Conservation (phyloP, 805 yeast genomes). For the Candida rishiriensis region DNA sequence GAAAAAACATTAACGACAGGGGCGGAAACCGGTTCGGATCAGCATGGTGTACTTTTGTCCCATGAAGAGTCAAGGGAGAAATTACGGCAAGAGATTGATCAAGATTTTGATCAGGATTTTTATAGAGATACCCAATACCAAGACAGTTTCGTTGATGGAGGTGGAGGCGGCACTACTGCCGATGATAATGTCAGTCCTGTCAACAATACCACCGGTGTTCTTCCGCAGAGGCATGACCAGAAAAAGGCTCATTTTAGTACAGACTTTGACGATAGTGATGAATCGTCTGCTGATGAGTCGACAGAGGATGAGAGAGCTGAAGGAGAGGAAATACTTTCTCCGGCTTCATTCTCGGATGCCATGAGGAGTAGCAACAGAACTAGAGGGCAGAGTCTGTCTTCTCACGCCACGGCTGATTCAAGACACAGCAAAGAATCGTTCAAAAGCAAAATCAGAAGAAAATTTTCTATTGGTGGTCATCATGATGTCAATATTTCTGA, state of each 20-base stretch:
- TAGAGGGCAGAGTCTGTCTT: background rate
- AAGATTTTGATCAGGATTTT: slow-evolving; percentile 30
- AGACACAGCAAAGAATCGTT: slow-evolving; percentile 7
- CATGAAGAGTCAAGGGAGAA: slow-evolving; percentile 1
- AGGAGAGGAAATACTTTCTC: background rate
- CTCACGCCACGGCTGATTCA: background rate
- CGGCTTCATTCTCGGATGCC: background rate
- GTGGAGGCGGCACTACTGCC: background rate
- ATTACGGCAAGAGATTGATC: slow-evolving; percentile 23
- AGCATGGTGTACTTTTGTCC: background rate
- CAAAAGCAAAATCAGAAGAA: slow-evolving; percentile 12
- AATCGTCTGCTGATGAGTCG: slow-evolving; percentile 9
- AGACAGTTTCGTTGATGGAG: background rate
- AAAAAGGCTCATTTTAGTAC: too few species aligned
- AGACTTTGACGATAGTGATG: background rate
- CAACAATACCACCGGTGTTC: background rate
- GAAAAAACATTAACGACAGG: background rate
- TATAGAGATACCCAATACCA: slow-evolving; percentile 18
- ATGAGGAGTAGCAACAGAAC: background rate
- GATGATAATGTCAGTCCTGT: background rate
- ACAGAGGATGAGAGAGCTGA: slow-evolving; percentile 3
- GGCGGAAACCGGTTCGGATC: background rate
- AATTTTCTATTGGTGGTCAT: slow-evolving; percentile 10
- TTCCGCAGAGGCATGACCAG: too few species aligned
- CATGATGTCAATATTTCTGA: background rate